Percentiles rank a stretch among this genome's conserved stretches.
These are phyloP conservation scores for Penicillium salamii DNA, from an alignment of 495 filamentous ascomycete genomes.

Conservation along the genomic window DNA sequence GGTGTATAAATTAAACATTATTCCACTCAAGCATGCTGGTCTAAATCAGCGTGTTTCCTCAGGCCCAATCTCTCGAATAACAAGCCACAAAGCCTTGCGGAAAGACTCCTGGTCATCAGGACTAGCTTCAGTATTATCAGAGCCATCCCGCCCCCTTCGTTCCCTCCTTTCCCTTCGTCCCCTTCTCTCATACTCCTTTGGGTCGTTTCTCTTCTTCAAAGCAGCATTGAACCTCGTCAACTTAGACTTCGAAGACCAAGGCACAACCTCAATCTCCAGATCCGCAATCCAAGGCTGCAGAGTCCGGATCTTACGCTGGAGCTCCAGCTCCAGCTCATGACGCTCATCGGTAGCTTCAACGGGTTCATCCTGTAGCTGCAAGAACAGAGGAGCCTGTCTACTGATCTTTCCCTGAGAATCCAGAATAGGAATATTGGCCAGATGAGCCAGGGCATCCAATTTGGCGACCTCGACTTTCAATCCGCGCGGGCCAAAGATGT, in stretches of 20 bases:
- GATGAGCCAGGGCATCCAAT: constrained; percentile 25
- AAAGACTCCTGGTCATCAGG: background rate
- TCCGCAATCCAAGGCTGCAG: constrained; percentile 29
- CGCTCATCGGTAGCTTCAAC: background rate
- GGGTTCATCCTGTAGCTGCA: constrained; percentile 12
- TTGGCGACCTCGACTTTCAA: constrained; percentile 25
- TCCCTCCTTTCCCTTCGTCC: background rate
- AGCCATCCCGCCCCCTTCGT: background rate
- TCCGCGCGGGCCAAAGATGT: constrained; percentile 26
- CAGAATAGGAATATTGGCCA: constrained; percentile 24
- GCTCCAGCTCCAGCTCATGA: constrained; percentile 10
- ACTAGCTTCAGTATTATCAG: background rate
- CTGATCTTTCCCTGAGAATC: constrained; percentile 25
- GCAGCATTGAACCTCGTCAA: constrained; percentile 27
- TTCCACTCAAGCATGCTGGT: background rate
- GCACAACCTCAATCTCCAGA: constrained; percentile 22
- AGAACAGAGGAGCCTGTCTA: constrained; percentile 11
- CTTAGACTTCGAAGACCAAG: constrained; percentile 23
- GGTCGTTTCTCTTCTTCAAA: constrained; percentile 22
- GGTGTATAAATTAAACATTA: no score
- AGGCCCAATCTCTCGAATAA: constrained; percentile 1
- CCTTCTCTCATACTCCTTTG: constrained; percentile 1
- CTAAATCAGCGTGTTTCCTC: background rate
- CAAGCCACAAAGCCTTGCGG: constrained; percentile 9
- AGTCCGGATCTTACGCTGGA: constrained; percentile 11